These are phyloP conservation scores for Singerocomus inundabilis DNA, from an alignment of 1,284 basidiomycete genomes.

Conservation along the genomic window DNA sequence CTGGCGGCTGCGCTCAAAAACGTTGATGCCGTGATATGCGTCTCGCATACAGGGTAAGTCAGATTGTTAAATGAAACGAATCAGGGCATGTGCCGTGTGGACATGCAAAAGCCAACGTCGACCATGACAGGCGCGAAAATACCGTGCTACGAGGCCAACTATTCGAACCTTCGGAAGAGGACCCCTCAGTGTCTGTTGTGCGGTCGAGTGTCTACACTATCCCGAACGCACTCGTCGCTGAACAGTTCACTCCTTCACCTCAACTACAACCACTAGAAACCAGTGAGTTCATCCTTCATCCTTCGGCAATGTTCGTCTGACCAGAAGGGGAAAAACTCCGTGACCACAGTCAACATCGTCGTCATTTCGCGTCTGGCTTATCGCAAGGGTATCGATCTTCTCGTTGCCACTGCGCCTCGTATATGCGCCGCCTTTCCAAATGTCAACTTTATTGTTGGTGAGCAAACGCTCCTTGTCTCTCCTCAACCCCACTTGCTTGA, in stretches of 20 bases:
- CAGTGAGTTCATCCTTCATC: slow-evolving; percentile 47
- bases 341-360: slow-evolving; percentile 79
- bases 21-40: slow-evolving; percentile 93
- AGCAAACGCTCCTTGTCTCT: slow-evolving; percentile 17
- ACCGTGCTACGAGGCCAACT: slow-evolving; percentile 87
- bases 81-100: too few relatives aligned
- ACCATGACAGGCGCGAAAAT: slow-evolving; percentile 75
- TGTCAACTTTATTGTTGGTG: slow-evolving; percentile 87
- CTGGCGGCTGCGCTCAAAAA: slow-evolving; percentile 84
- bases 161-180: slow-evolving; percentile 46
- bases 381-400: slow-evolving; percentile 94
- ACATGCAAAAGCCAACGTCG: background rate
- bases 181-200: slow-evolving; percentile 45
- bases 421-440: slow-evolving; percentile 85
- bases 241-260: slow-evolving; percentile 75
- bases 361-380: slow-evolving; percentile 95
- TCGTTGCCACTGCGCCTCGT: slow-evolving; percentile 88
- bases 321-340: background rate
- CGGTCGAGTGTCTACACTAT: slow-evolving; percentile 82
- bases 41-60: slow-evolving; percentile 91
- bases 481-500: background rate
- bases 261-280: slow-evolving; percentile 47
- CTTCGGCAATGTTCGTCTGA: background rate
- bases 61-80: background rate
- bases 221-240: slow-evolving; percentile 90